phyloP scores from a whole-genome alignment of 1,284 basidiomycete genomes.

The Leucoagaricus sp. region DNA sequence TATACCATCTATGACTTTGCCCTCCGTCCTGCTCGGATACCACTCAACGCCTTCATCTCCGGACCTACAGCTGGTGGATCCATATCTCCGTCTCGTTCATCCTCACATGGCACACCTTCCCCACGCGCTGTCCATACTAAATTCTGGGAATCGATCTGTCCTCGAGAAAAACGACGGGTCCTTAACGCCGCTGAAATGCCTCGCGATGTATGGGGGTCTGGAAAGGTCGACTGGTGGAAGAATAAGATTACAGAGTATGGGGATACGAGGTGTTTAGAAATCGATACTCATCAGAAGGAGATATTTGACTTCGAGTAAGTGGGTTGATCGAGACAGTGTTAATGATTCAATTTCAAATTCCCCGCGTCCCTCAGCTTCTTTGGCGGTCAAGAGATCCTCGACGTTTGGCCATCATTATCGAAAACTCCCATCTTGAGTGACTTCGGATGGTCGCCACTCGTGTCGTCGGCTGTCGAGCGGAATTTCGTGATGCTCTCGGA shows the following conservation, averaged over 20 bases:
- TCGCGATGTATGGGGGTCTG: background rate
- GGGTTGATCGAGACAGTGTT: too few species aligned
- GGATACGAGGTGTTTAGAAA: conserved; percentile 41
- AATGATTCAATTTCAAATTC: background rate
- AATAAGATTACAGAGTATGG: conserved; percentile 35
- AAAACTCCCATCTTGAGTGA: conserved; percentile 51
- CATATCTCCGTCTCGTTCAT: too few species aligned
- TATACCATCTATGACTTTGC: conserved; percentile 52
- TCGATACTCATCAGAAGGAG: conserved; percentile 35
- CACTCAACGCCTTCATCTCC: conserved; percentile 60
- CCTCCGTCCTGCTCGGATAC: conserved; percentile 56
- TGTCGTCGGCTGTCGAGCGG: conserved; percentile 49
- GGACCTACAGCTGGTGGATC: conserved; percentile 57
- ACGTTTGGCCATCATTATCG: conserved; percentile 15
- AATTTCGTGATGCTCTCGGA: conserved; percentile 47
- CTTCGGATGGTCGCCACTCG: conserved; percentile 64
- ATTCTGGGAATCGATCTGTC: conserved; percentile 30
- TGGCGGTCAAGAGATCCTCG: conserved; percentile 46
- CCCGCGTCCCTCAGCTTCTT: conserved; percentile 49
- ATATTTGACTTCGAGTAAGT: conserved; percentile 55
- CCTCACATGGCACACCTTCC: conserved; percentile 15
- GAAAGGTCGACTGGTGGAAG: conserved; percentile 49
- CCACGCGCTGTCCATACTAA: conserved; percentile 22
- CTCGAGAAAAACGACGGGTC: conserved; percentile 30
- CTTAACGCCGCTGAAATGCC: conserved; percentile 24